A percentile compares a stretch with the other conserved stretches of the same genome.
These are phyloP conservation scores for Zizania latifolia DNA, from an alignment of 176 grass and related monocot genomes.

Conservation along the genomic window DNA sequence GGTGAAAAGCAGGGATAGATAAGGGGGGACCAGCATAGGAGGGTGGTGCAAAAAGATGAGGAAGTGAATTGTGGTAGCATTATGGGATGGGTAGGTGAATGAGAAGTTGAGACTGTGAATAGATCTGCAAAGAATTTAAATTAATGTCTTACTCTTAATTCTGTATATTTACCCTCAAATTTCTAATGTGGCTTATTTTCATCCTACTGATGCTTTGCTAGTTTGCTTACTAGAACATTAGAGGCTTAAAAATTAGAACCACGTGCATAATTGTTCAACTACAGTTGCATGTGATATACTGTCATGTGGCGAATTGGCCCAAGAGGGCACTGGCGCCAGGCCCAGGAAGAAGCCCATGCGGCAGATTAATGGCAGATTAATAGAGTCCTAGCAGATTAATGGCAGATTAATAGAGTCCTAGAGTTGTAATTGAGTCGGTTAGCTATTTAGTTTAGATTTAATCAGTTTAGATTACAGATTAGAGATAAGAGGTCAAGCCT, in stretches of 20 bases:
- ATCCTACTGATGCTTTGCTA: not conserved
- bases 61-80: not conserved
- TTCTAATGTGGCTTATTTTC: not conserved
- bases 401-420: no score
- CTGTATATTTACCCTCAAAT: not conserved
- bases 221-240: not conserved
- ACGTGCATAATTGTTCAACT: not conserved
- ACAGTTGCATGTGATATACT: constrained; percentile 7
- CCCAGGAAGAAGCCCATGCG: no score
- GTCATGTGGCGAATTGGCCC: no score
- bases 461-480: no score
- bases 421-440: no score
- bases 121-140: not conserved
- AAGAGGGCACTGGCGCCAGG: no score
- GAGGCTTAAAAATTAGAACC: not conserved
- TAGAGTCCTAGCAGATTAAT: no score
- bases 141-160: not conserved
- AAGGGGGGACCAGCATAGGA: not conserved
- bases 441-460: no score
- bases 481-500: no score
- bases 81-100: not conserved
- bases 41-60: not conserved
- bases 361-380: no score
- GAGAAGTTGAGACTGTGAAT: not conserved
- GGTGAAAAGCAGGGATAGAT: not conserved